Base-by-base conservation (phyloP, 306 rosid species). In the Benincasa hispida region DNA sequence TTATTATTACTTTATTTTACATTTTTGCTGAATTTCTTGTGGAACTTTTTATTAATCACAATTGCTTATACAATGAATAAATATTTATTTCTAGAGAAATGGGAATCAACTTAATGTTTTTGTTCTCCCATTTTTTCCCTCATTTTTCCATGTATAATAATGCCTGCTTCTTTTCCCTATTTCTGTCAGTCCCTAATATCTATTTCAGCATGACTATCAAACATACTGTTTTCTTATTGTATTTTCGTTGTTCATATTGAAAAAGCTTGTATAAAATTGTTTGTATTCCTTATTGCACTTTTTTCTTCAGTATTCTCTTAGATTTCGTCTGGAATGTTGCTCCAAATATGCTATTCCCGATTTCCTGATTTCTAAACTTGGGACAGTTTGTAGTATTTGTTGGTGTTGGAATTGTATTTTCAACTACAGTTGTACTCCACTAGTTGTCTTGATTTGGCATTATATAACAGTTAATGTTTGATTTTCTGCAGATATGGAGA, bases 401-500 rank as follows among this genome's bases (percentile, higher is more conserved):
- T 48, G 76, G 76, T 50, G 25, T 24, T 69, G 24, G 28, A 48
- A 8, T 27, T 72, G 56, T 72, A 53, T 30, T 41, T 39, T 22
- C 58, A 28, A 50, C 60, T 37, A 48, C 59, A 47, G 58, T 18
- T 48, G 21, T 50, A 48, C 42, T 72, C 28, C 5, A 8, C 17
- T 50, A 9, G 25, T 50, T 72, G 11, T 50, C 56, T 45, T 27
- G 10, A 50, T 72, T 48, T 28, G 18, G 42, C 42, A 72, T 28
- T 19, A 50, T 25, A 28, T 72, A 30, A 51, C 45, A 28, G 24
- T 47, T 6, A 9, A 15, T 80, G 60, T 32, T 67, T 74, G 72
- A 53, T 77, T 80, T 57, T 67, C 70, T 79, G 63, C 77, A 95
- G 99, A 86, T 90, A 65, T 95, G 97, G 96, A 83, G 81, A 80